Evolutionary conservation across 2,329 filamentous ascomycete species (phyloP).

Genomic region (Drechslera avenae): DNA sequence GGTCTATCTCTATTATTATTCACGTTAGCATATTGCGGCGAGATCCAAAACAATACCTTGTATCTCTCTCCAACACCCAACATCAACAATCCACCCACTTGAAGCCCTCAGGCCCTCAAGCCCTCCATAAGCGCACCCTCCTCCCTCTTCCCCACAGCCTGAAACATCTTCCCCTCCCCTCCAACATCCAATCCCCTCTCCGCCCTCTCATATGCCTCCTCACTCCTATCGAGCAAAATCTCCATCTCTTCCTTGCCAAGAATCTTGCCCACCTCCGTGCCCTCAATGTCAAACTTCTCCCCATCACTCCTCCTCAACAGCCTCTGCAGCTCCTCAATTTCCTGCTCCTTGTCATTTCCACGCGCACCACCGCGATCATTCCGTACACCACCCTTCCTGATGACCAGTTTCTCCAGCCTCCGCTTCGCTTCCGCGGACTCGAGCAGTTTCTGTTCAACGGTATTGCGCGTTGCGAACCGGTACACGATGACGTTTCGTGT

Average conservation of each 20-base stretch:
- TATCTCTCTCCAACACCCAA: no score
- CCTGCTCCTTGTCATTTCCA: conserved; percentile 47
- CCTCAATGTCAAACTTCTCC: conserved; percentile 62
- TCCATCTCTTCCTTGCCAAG: conserved; percentile 77
- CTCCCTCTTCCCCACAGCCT: conserved; percentile 78
- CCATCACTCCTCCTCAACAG: conserved; percentile 67
- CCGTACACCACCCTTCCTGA: conserved; percentile 77
- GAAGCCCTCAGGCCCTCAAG: conserved; percentile 46
- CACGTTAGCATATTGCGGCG: no score
- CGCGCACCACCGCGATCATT: conserved; percentile 64
- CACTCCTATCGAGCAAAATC: conserved; percentile 76
- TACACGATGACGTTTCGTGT: conserved; percentile 91
- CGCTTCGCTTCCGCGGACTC: conserved; percentile 90
- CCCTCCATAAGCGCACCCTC: conserved; percentile 58
- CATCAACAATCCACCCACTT: neutral
- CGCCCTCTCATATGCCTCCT: conserved; percentile 71
- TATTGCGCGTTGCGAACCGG: conserved; percentile 88
- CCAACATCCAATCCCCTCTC: conserved; percentile 78
- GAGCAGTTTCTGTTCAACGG: conserved; percentile 86
- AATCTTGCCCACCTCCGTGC: conserved; percentile 65
- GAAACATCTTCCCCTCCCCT: conserved; percentile 64
- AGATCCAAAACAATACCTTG: no score
- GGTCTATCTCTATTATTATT: no score
- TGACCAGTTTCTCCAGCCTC: conserved; percentile 89
- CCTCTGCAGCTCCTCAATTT: conserved; percentile 55